Evolutionary conservation across 345 rosid species (phyloP).

Genomic region (Populus nigra): DNA sequence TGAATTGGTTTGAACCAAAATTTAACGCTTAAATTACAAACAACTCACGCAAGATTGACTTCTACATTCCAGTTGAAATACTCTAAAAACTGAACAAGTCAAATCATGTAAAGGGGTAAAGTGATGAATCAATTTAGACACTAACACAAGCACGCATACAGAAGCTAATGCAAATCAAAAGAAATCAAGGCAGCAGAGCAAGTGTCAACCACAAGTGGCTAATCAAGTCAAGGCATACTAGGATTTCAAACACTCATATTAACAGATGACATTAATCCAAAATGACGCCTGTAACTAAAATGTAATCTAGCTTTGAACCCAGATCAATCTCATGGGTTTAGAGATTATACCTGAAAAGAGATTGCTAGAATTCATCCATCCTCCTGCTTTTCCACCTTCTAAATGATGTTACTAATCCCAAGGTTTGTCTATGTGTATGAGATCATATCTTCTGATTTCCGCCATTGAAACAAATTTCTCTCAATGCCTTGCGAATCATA

Average conservation of each 20-base stretch:
- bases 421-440: background rate
- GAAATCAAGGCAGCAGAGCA: background rate
- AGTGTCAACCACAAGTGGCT: background rate
- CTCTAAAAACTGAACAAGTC: background rate
- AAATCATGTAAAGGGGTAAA: no score
- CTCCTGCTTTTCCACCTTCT: background rate
- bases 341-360: background rate
- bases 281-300: background rate
- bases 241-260: no score
- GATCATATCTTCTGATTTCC: background rate
- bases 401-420: background rate
- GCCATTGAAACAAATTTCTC: background rate
- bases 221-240: background rate
- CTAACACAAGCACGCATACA: background rate
- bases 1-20: background rate
- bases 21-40: background rate
- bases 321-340: background rate
- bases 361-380: background rate
- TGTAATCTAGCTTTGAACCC: background rate
- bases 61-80: background rate
- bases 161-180: background rate
- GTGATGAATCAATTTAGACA: background rate
- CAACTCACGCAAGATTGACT: background rate
- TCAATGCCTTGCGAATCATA: background rate
- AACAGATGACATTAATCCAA: background rate